Percentiles rank a stretch among this genome's conserved stretches.
Conservation (phyloP, 1,139 yeast genomes). For the Keqinozyma sinolaborantium region DNA sequence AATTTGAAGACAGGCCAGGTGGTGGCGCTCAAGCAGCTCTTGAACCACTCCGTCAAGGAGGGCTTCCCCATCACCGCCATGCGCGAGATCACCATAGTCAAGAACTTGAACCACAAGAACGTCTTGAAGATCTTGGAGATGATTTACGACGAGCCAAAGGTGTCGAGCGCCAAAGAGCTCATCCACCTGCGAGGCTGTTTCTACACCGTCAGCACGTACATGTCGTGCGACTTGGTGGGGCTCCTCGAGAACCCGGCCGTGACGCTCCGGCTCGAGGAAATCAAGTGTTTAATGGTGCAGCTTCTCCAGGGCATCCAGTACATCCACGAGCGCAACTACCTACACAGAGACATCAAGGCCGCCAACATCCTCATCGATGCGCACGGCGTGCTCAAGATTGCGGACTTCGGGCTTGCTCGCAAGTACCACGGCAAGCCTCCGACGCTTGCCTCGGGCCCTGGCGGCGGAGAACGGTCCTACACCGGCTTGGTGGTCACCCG, state of each 20-base stretch:
- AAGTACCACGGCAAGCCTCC: constrained; percentile 71
- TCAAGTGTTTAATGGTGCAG: constrained; percentile 82
- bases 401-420: constrained; percentile 93
- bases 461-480: constrained; percentile 76
- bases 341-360: constrained; percentile 93
- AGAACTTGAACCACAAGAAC: constrained; percentile 65
- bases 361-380: constrained; percentile 84
- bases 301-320: constrained; percentile 76
- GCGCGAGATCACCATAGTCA: constrained; percentile 84
- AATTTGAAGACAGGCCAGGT: constrained; percentile 24
- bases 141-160: constrained; percentile 63
- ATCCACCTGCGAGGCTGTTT: constrained; percentile 50
- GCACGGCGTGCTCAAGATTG: constrained; percentile 73
- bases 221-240: constrained; percentile 92
- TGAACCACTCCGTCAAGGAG: constrained; percentile 81
- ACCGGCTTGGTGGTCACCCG: constrained; percentile 93
- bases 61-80: constrained; percentile 96
- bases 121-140: constrained; percentile 79
- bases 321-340: constrained; percentile 64
- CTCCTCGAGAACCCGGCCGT: constrained; percentile 83
- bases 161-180: constrained; percentile 26
- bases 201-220: constrained; percentile 89
- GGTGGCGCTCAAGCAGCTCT: constrained; percentile 68
- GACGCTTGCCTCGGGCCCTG: constrained; percentile 49
- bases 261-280: constrained; percentile 56